Evolutionary conservation across 75 land plant genomes (phyloP).

Genomic region (Chamaecyparis obtusa): DNA sequence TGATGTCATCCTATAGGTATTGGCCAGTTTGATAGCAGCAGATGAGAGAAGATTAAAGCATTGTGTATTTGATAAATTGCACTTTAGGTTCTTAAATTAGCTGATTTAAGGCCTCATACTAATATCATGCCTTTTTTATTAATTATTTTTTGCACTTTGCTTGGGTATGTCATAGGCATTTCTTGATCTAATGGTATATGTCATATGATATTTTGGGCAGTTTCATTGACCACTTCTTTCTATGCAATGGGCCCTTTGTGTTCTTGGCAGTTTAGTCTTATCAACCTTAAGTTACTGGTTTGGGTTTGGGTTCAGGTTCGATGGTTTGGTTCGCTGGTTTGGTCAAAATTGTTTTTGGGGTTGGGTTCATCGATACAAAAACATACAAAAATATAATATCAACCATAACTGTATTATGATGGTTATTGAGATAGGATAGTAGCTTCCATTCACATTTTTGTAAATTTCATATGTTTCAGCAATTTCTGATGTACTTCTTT

Average conservation of each 20-base stretch:
- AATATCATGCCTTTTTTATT: not conserved
- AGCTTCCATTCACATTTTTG: too few species aligned
- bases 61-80: not conserved
- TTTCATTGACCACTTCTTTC: not conserved
- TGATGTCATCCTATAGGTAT: not conserved
- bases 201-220: not conserved
- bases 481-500: too few species aligned
- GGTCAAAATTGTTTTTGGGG: too few species aligned
- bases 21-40: not conserved
- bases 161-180: not conserved
- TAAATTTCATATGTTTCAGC: not conserved
- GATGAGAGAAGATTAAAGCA: not conserved
- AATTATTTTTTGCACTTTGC: not conserved
- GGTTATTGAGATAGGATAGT: not conserved
- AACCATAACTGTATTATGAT: not conserved
- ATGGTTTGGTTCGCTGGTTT: too few species aligned
- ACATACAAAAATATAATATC: not conserved
- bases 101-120: not conserved
- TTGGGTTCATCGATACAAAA: too few species aligned
- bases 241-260: not conserved
- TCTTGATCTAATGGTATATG: not conserved
- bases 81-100: too few species aligned
- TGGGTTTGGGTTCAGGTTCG: too few species aligned
- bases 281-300: not conserved
- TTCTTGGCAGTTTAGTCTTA: not conserved